Evolutionary conservation across 139 green algal genomes (phyloP), one percentile per base, ranked within the genome.

Genomic region (Micromonas pusilla): DNA sequence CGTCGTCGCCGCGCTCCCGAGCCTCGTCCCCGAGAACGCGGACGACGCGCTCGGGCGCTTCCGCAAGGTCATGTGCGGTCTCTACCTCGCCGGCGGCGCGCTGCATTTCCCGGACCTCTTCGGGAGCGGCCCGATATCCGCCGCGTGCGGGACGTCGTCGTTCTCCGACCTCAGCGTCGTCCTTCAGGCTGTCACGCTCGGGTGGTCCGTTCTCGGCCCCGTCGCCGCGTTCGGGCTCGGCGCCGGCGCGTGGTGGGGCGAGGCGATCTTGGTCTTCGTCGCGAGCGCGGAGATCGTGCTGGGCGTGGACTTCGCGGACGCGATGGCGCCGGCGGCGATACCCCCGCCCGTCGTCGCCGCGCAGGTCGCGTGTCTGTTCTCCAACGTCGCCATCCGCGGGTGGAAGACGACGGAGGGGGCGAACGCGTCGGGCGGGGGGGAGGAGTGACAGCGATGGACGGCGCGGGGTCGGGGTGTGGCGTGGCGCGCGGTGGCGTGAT

Each of bases 81-180:
- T 75, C 23, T 75, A 62, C 36, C 2, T 34, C 2, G 1, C 30
- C 3, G 68, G 68, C 0, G 36, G 37, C 4, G 2, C 6, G 31
- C 38, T 75, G 1, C 68, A 75, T 36, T 34, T 26, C 1, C 68
- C 68, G 21, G 68, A 75, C 37, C 16, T 75, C 1, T 33, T 75
- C 37, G 68, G 68, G 19, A 1, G 0, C 2, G 68, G 68, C 19
- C 36, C 37, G 21, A 6, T 75, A 25, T 64, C 68, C 16, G n/a
- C 52, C 37, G 68, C 37, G 36, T 63, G 36, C 36, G 36, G 26
- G 19, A 36, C 31, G 31, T 25, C 1, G 5, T 62, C 68, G 23
- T 75, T 75, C 38, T 3, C 37, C 20, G 3, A 63, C 19, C 30
- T 75, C 34, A 32, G 34, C 1, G 0, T 26, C 13, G 3, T 34